These are phyloP conservation scores for Apophysomyces sp. DNA, from an alignment of 371 early-diverging fungal species.

Conservation along the genomic window DNA sequence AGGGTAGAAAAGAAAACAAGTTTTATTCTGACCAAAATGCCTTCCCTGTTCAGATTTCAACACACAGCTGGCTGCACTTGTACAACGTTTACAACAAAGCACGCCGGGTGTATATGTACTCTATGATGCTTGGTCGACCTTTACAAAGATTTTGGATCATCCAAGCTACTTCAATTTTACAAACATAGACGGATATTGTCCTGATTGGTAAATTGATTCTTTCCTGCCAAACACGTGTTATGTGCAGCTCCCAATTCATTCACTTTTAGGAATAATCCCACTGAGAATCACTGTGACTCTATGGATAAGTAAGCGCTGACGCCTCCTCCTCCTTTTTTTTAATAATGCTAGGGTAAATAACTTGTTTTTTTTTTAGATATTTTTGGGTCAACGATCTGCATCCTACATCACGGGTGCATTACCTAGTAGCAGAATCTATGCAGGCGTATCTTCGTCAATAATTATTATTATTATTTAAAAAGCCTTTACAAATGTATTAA, in stretches of 20 bases:
- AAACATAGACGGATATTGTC: slow-evolving; percentile 20
- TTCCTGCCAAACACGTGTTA: not conserved
- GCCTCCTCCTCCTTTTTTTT: too few species aligned
- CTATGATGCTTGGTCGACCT: slow-evolving; percentile 30
- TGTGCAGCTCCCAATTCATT: too few species aligned
- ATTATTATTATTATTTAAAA: not conserved
- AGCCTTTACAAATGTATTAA: too few species aligned
- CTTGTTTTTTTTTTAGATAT: slow-evolving; percentile 17
- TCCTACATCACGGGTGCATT: slow-evolving; percentile 36
- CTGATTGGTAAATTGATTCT: slow-evolving; percentile 19
- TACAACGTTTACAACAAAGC: slow-evolving; percentile 7
- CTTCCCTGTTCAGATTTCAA: slow-evolving; percentile 22
- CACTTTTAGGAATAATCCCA: slow-evolving; percentile 18
- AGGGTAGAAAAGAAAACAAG: not conserved
- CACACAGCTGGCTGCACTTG: slow-evolving; percentile 14
- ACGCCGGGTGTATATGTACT: slow-evolving; percentile 7
- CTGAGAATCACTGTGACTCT: slow-evolving; percentile 9
- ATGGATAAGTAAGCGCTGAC: slow-evolving; percentile 27
- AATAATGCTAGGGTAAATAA: not conserved
- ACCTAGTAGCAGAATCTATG: slow-evolving; percentile 25
- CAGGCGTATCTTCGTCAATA: not conserved
- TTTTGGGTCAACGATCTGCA: slow-evolving; percentile 44
- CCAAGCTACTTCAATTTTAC: slow-evolving; percentile 16
- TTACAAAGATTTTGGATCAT: slow-evolving; percentile 24
- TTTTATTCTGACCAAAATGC: not conserved